Evolutionary conservation across 805 yeast species (phyloP).

Genomic region (Wickerhamomyces strasburgensis): DNA sequence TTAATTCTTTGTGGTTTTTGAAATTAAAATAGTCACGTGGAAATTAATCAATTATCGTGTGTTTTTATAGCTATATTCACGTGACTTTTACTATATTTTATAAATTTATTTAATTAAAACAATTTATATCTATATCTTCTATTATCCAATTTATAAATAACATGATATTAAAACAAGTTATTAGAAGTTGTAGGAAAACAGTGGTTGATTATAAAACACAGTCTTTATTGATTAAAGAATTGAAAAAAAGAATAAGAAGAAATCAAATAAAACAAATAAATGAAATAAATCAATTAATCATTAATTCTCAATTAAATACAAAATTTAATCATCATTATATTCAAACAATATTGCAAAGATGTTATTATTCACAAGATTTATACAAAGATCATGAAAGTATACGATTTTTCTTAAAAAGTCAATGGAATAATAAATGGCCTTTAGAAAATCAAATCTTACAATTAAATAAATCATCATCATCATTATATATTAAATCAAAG

Average conservation of each 20-base stretch:
- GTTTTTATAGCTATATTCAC: too few relatives aligned
- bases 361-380: conserved; percentile 18
- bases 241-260: conserved; percentile 9
- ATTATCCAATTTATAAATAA: too few relatives aligned
- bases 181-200: conserved; percentile 4
- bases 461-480: too few relatives aligned
- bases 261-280: conserved; percentile 8
- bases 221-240: conserved; percentile 5
- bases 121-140: too few relatives aligned
- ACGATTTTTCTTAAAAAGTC: conserved; percentile 17
- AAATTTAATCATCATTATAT: conserved; percentile 8
- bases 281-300: conserved; percentile 6
- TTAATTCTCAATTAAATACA: background rate
- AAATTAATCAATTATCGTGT: background rate
- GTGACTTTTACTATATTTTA: too few relatives aligned
- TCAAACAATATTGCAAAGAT: conserved; percentile 13
- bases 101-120: too few relatives aligned
- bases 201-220: conserved; percentile 13
- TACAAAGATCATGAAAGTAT: conserved; percentile 19
- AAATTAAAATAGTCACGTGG: conserved; percentile 1
- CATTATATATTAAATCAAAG: too few relatives aligned
- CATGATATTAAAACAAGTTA: conserved; percentile 3
- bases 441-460: too few relatives aligned
- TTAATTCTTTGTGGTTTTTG: conserved; percentile 1
- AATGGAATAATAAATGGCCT: conserved; percentile 22